Conservation (phyloP, 1,284 basidiomycete species). For the Apiotrichum domesticum region DNA sequence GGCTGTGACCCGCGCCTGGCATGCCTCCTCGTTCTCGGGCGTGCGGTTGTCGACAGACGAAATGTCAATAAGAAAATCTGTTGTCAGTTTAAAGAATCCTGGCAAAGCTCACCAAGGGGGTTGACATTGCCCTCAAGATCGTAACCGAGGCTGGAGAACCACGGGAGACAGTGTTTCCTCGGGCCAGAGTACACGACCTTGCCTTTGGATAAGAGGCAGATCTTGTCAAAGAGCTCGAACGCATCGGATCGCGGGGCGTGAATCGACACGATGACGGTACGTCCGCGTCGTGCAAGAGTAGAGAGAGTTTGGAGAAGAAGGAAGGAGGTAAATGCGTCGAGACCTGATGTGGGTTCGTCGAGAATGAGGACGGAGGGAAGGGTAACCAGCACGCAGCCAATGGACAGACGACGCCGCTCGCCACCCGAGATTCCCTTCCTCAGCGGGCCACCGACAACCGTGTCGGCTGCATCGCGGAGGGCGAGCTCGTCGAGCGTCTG, state of each 20-base stretch:
- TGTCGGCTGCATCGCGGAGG: constrained; percentile 52
- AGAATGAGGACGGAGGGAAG: constrained; percentile 72
- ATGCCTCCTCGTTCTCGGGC: constrained; percentile 44
- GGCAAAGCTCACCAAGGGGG: constrained; percentile 35
- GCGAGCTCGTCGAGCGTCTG: constrained; percentile 54
- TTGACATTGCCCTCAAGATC: constrained; percentile 42
- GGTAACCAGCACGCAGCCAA: constrained; percentile 74
- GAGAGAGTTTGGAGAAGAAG: constrained; percentile 51
- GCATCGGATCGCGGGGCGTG: constrained; percentile 55
- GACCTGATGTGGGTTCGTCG: constrained; percentile 52
- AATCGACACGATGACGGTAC: constrained; percentile 52
- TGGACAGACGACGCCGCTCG: constrained; percentile 72
- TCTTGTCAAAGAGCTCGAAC: constrained; percentile 50
- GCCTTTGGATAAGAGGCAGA: constrained; percentile 51
- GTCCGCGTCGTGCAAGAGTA: constrained; percentile 49
- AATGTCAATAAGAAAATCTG: constrained; percentile 53
- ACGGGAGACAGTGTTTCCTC: constrained; percentile 41
- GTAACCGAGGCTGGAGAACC: constrained; percentile 47
- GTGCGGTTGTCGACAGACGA: constrained; percentile 50
- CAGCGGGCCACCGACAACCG: constrained; percentile 50
- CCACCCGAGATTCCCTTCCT: constrained; percentile 72
- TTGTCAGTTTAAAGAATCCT: constrained; percentile 5
- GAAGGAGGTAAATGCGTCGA: constrained; percentile 53
- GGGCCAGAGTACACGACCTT: constrained; percentile 50
- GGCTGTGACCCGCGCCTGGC: constrained; percentile 26